phyloP scores from a whole-genome alignment of 495 filamentous ascomycete species.

The Trichoderma virens region DNA sequence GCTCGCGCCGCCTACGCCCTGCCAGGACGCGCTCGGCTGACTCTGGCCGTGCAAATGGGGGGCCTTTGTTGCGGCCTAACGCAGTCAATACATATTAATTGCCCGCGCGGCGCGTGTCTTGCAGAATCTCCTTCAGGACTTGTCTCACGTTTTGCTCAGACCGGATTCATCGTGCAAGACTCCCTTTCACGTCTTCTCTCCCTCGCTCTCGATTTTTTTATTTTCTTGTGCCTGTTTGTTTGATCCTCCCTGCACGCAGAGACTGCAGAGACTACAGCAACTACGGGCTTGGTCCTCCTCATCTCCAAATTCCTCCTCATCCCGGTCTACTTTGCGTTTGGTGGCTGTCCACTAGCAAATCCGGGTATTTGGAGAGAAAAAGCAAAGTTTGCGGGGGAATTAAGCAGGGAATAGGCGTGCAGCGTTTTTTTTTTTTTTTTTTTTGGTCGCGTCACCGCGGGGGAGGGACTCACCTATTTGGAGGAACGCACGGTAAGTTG shows the following conservation, averaged over 20 bases:
- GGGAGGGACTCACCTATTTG: background rate
- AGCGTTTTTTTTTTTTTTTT: background rate
- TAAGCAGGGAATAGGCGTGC: slow-evolving; percentile 5
- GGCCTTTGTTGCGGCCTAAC: background rate
- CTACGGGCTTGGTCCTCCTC: background rate
- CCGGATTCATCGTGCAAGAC: background rate
- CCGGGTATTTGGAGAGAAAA: background rate
- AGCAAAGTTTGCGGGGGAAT: background rate
- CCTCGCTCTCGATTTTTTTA: no score
- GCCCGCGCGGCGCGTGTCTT: no score
- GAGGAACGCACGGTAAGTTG: background rate
- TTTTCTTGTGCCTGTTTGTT: no score
- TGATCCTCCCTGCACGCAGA: no score
- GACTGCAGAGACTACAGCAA: no score
- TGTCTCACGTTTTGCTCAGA: background rate
- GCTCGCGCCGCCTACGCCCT: background rate
- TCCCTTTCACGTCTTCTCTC: no score
- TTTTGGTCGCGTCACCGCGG: slow-evolving; percentile 1
- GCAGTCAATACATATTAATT: background rate
- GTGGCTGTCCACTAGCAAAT: background rate
- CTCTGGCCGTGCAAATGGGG: background rate
- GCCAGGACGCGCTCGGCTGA: background rate
- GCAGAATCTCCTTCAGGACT: no score
- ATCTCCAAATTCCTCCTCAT: background rate
- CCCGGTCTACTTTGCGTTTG: background rate